A percentile compares a stretch with the other conserved stretches of the same genome.
phyloP scores from a whole-genome alignment of 1,139 yeast species.

The Lodderomyces metapsilosis region DNA sequence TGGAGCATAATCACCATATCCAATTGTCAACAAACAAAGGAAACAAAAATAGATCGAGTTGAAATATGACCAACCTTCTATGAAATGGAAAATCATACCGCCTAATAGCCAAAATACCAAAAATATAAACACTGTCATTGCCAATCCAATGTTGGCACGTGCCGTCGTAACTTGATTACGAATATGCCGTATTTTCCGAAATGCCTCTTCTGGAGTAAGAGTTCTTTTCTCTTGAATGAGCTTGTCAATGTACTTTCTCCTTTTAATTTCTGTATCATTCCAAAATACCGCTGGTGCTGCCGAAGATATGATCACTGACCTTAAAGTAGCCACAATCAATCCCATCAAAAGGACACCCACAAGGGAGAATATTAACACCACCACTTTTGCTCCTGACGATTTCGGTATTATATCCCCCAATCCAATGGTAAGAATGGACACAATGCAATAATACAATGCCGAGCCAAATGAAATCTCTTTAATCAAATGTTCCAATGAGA shows the following conservation, averaged over 20 bases:
- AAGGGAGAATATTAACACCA: slow-evolving; percentile 61
- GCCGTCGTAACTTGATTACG: slow-evolving; percentile 34
- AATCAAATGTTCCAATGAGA: slow-evolving; percentile 39
- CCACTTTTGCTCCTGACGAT: slow-evolving; percentile 51
- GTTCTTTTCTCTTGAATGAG: slow-evolving; percentile 18
- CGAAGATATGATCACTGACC: slow-evolving; percentile 59
- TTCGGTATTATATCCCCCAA: slow-evolving; percentile 69
- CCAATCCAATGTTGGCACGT: slow-evolving; percentile 34
- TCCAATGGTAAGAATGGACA: slow-evolving; percentile 75
- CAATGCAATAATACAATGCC: slow-evolving; percentile 67
- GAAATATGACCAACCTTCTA: slow-evolving; percentile 71
- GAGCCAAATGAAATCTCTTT: slow-evolving; percentile 50
- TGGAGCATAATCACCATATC: slow-evolving; percentile 80
- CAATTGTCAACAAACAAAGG: slow-evolving; percentile 74
- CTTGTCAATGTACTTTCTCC: slow-evolving; percentile 18
- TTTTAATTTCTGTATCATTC: slow-evolving; percentile 51
- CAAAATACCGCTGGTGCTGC: slow-evolving; percentile 64
- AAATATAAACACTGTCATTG: slow-evolving; percentile 46
- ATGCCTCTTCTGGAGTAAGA: slow-evolving; percentile 42
- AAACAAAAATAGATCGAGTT: slow-evolving; percentile 70
- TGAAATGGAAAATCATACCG: slow-evolving; percentile 55
- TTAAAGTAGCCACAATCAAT: slow-evolving; percentile 64
- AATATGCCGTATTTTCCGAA: slow-evolving; percentile 52
- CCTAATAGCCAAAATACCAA: slow-evolving; percentile 68
- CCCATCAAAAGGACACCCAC: slow-evolving; percentile 73